These are phyloP conservation scores for Populus davidiana DNA, from an alignment of 345 rosid species.

Conservation along the genomic window DNA sequence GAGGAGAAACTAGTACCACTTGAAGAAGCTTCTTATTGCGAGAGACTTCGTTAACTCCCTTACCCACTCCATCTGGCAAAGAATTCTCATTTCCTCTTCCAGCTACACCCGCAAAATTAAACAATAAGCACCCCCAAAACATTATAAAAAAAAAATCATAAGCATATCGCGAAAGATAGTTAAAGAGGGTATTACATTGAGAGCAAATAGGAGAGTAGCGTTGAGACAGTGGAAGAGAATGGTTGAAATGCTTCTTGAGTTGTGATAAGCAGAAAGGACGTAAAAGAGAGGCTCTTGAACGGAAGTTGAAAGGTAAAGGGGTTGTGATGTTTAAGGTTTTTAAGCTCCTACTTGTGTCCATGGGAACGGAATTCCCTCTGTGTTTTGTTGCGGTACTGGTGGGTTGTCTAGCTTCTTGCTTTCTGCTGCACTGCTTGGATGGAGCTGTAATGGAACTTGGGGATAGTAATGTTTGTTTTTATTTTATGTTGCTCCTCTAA, in stretches of 20 bases:
- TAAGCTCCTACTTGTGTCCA: conserved; percentile 25
- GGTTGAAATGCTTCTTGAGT: conserved; percentile 24
- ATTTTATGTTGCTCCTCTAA: background rate
- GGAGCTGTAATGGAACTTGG: background rate
- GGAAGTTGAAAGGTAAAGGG: conserved; percentile 28
- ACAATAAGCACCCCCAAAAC: background rate
- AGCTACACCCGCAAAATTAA: conserved; percentile 22
- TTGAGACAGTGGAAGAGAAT: conserved; percentile 17
- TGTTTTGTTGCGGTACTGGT: background rate
- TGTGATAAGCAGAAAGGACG: conserved; percentile 29
- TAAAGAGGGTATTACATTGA: conserved; percentile 24
- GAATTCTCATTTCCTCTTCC: conserved; percentile 39
- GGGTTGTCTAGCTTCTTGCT: background rate
- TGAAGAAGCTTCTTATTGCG: conserved; percentile 64
- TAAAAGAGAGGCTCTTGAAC: conserved; percentile 28
- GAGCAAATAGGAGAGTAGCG: conserved; percentile 36
- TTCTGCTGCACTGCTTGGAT: background rate
- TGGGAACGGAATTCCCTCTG: background rate
- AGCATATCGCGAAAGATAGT: background rate
- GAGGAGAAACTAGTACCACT: conserved; percentile 93
- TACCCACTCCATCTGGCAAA: conserved; percentile 45
- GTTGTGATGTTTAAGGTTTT: conserved; percentile 38
- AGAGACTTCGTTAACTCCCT: conserved; percentile 35
- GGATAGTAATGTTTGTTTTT: background rate
- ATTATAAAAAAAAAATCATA: background rate